phyloP scores from a whole-genome alignment of 139 green algal species.

The Picochlorum sp. region DNA sequence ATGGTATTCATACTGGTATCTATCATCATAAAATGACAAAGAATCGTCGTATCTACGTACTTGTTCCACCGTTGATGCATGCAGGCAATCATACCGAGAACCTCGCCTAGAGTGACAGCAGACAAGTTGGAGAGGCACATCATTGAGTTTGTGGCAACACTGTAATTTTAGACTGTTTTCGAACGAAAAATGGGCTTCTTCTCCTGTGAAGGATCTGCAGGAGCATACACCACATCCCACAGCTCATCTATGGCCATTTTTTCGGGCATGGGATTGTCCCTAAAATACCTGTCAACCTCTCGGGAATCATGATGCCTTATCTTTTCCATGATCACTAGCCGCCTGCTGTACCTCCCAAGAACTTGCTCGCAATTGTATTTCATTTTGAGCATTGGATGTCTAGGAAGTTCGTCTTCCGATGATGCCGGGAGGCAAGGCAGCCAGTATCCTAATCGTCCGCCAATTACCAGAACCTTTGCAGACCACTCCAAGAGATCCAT shows the following conservation, averaged over 20 bases:
- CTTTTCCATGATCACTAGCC: conserved; percentile 84
- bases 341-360: conserved; percentile 72
- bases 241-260: conserved; percentile 1
- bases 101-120: conserved; percentile 26
- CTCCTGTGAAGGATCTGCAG: background rate
- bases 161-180: conserved; percentile 7
- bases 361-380: conserved; percentile 71
- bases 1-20: conserved; percentile 10
- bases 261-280: conserved; percentile 1
- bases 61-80: background rate
- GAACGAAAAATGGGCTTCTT: background rate
- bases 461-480: conserved; percentile 54
- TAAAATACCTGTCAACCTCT: conserved; percentile 4
- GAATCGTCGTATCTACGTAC: background rate
- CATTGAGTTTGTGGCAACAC: conserved; percentile 1
- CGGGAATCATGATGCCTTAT: conserved; percentile 14
- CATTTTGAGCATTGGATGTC: conserved; percentile 48
- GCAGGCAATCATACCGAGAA: background rate
- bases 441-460: conserved; percentile 67
- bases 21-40: background rate
- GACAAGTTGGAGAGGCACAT: conserved; percentile 32
- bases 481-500: conserved; percentile 77
- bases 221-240: conserved; percentile 4
- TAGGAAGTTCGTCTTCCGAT: conserved; percentile 49
- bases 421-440: conserved; percentile 54